Base-by-base conservation (phyloP, 352 stramenopile genomes). In the Phytophthora pistaciae region DNA sequence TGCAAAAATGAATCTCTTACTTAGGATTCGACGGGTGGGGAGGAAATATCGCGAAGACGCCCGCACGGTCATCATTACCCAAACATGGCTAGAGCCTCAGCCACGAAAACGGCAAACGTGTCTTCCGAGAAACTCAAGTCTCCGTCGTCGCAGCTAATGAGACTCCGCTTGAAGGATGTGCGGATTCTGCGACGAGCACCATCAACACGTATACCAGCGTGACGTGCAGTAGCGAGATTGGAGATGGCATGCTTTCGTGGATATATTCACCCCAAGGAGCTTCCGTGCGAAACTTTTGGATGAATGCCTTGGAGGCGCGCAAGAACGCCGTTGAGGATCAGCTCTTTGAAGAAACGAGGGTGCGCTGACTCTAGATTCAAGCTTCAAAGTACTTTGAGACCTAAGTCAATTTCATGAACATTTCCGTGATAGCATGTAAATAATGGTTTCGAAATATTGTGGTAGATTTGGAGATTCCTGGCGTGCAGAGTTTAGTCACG, bases 51-150 rank as follows among this genome's bases (percentile, higher is more conserved):
- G 13, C 0, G 53, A 69, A 58, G 58, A 49, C 31, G 50, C 40
- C 14, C 57, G 58, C 25, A 66, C 64, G 31, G 27, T 72, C 14
- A 36, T 72, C 25, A 62, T 76, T n/a, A 61, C 56, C 11, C 50
- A 53, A 13, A 36, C 48, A 8, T 52, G 58, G 1, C 7, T 76
- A 13, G 42, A 76, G 46, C 64, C 64, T n/a, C 64, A 63, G 16
- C n/a, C n/a, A n/a, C n/a, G n/a, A n/a, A n/a, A n/a, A n/a, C n/a
- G n/a, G n/a, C n/a, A n/a, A n/a, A n/a, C n/a, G n/a, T n/a, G n/a
- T n/a, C n/a, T 76, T 76, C 21, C 49, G 54, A 62, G 68, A 76
- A 56, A 76, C 63, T 3, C 57, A 76, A 46, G 57, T 76, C 40
- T 65, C 36, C 10, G 68, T 68, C 13, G 36, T 68, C 29, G 49